Evolutionary conservation across 2,329 filamentous ascomycete genomes (phyloP), one percentile per base, ranked within the genome.

Genomic region (Sporothrix inflata): DNA sequence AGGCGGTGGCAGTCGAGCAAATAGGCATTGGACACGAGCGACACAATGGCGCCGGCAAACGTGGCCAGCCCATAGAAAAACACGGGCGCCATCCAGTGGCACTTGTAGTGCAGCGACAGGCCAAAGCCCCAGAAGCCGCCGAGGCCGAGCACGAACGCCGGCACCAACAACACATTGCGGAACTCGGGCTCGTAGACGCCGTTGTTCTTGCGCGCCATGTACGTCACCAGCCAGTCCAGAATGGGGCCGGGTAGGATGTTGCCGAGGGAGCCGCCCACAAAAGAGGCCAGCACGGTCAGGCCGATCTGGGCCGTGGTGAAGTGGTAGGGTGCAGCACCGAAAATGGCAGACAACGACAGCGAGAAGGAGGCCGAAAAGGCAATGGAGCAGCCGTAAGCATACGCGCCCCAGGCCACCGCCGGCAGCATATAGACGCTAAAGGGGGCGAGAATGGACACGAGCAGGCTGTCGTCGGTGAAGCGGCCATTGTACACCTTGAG

Each of bases 151-250:
- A 79, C 60, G 2, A 82, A 74, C 0, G 78, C 76, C 12, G 79
- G 78, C 3, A 81, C 75, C 45, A 79, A 77, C 38, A 81, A 78
- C 1, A 84, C 78, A 12, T 85, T 76, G 14, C 84, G 78, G 12
- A 77, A 82, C 75, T 85, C 84, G 2, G 84, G 84, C 76, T 84
- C 80, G 73, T 84, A 84, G 21, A 84, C 76, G 8, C 84, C 84
- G 7, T 77, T 76, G 70, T 84, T 82, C 68, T 77, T 78, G 71
- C 78, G 79, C 11, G 82, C 79, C 27, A 81, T 79, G 77, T 77
- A 82, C 57, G 77, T 79, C 69, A 81, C 81, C 7, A 82, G 69
- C 4, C 80, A 80, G 71, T 84, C 82, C 12, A 79, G 76, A 12
- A 79, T 76, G 0, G 75, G 75, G 4, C 79, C 79, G 0, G 81